Base-by-base conservation (phyloP, 148 eudicot genomes). In the Gaultheria prostrata region DNA sequence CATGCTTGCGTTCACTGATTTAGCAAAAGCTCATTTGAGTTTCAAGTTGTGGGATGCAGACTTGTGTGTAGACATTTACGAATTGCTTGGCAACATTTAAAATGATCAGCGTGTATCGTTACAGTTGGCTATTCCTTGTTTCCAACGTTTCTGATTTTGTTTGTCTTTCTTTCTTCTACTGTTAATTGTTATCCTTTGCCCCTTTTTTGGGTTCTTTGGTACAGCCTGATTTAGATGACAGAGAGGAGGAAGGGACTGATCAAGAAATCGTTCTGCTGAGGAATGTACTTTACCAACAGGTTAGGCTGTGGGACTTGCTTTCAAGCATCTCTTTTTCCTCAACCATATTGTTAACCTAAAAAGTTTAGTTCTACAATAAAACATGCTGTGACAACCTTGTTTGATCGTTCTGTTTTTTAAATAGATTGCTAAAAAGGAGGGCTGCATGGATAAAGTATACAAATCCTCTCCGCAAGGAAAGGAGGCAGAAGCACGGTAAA, bases 171-270 rank as follows among this genome's bases (percentile, higher is more conserved):
- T 28, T 67, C 18, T 67, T 67, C 35, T 28, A 26, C 11, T 26
- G 35, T 53, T 20, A 74, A 50, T 56, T n/a, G 87, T 14, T 54
- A n/a, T 48, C 30, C 49, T 8, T 65, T 13, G 67, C 12, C 57
- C 4, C 82, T 57, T 70, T 39, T 78, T 77, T 45, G 33, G 59
- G 17, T 10, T 59, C 24, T 1, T 65, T 82, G 67, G 54, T 77
- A 80, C 91, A 95, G 98, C 98, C 98, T 85, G 95, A 87, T 87
- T 88, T 95, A 80, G 90, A 93, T 72, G 95, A 94, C 79, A 89
- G 91, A 73, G 98, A 93, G 85, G 94, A 94, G 84, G 97, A 90
- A 80, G 82, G 75, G 67, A 87, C 92, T 51, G 80, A 83, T 77
- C 84, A 91, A 83, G 95, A 94, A 71, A 87, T 92, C 75, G 81